Evolutionary conservation across 2,329 filamentous ascomycete species (phyloP).

Genomic region (Talaromyces sp.): DNA sequence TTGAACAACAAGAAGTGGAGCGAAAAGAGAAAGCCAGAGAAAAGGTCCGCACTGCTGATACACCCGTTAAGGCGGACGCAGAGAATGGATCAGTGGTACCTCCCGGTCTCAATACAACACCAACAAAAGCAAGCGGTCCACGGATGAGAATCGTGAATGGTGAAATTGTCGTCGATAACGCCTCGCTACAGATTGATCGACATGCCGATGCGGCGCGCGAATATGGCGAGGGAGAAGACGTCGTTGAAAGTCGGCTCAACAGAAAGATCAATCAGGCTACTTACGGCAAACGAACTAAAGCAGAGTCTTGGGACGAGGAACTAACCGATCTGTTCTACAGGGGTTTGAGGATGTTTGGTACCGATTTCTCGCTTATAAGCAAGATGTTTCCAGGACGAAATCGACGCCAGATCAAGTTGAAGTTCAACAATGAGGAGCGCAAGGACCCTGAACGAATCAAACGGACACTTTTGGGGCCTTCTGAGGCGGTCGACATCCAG

Average conservation of each 20-base stretch:
- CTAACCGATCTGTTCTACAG: slow-evolving; percentile 61
- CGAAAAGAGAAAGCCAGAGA: slow-evolving; percentile 39
- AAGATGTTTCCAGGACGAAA: slow-evolving; percentile 58
- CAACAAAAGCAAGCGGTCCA: slow-evolving; percentile 37
- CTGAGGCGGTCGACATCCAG: slow-evolving; percentile 42
- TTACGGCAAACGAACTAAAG: slow-evolving; percentile 50
- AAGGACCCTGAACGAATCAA: slow-evolving; percentile 53
- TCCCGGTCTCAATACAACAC: slow-evolving; percentile 22
- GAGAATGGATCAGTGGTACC: slow-evolving; percentile 24
- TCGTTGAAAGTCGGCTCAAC: slow-evolving; percentile 46
- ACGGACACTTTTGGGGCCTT: slow-evolving; percentile 47
- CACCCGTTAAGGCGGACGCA: slow-evolving; percentile 27
- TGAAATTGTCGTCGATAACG: slow-evolving; percentile 52
- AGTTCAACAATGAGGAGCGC: slow-evolving; percentile 61
- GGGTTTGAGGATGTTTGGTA: slow-evolving; percentile 60
- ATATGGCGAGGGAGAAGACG: slow-evolving; percentile 44
- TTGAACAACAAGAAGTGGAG: slow-evolving; percentile 55
- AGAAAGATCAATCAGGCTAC: slow-evolving; percentile 46
- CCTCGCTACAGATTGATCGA: slow-evolving; percentile 54
- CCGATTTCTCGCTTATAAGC: slow-evolving; percentile 62
- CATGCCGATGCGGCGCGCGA: slow-evolving; percentile 50
- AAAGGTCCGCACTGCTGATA: slow-evolving; percentile 24
- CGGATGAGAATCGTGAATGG: slow-evolving; percentile 56
- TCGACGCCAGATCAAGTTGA: slow-evolving; percentile 60
- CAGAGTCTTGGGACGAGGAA: slow-evolving; percentile 55